Conservation (phyloP, 768 basidiomycete species). For the Coprinopsis strossmayeri region DNA sequence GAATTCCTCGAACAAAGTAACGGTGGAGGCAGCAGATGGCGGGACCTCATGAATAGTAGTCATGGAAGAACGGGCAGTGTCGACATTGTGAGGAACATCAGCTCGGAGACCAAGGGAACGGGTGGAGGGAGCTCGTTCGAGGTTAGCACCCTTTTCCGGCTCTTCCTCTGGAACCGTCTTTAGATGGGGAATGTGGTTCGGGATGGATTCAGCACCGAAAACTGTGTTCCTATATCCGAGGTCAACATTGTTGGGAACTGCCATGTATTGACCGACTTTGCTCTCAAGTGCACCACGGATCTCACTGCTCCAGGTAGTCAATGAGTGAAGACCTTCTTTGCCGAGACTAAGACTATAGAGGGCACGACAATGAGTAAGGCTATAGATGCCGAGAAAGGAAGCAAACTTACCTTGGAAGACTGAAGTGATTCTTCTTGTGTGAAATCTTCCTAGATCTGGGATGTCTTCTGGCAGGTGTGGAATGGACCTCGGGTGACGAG, state of each 20-base stretch:
- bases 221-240: slow-evolving; percentile 41
- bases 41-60: slow-evolving; percentile 33
- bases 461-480: slow-evolving; percentile 46
- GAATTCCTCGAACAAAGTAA: slow-evolving; percentile 54
- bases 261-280: slow-evolving; percentile 32
- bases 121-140: slow-evolving; percentile 34
- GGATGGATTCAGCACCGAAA: slow-evolving; percentile 34
- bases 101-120: slow-evolving; percentile 41
- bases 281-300: slow-evolving; percentile 42
- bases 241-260: slow-evolving; percentile 35
- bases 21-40: slow-evolving; percentile 53
- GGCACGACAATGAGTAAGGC: slow-evolving; percentile 9
- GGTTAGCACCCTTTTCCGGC: slow-evolving; percentile 9
- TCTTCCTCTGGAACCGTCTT: slow-evolving; percentile 36
- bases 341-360: slow-evolving; percentile 52
- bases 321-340: slow-evolving; percentile 47
- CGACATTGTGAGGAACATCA: slow-evolving; percentile 43
- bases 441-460: slow-evolving; percentile 37
- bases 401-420: slow-evolving; percentile 53
- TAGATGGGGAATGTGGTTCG: slow-evolving; percentile 27
- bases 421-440: slow-evolving; percentile 59
- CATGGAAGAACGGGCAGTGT: slow-evolving; percentile 48
- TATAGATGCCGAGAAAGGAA: background rate
- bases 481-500: slow-evolving; percentile 51
- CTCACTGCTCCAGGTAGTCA: slow-evolving; percentile 49